phyloP scores from a whole-genome alignment of 352 stramenopile genomes.

The Aphanomyces invadans region DNA sequence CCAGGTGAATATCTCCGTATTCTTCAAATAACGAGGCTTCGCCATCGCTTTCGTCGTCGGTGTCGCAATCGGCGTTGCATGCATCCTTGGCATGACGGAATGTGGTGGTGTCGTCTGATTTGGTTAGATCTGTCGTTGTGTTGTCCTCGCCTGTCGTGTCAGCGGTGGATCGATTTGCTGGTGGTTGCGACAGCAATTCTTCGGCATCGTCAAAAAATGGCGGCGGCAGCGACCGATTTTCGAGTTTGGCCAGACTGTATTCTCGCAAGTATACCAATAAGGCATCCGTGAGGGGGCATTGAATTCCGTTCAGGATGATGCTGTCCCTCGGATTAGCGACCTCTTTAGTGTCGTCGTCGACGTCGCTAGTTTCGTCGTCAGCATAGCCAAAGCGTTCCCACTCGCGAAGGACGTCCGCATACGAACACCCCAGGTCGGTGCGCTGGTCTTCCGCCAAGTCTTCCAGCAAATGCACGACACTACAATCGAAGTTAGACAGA shows the following conservation, averaged over 20 bases:
- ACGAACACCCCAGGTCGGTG: conserved; percentile 40
- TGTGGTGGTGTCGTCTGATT: background rate
- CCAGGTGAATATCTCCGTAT: conserved; percentile 17
- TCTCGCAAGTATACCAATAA: conserved; percentile 57
- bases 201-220: conserved; percentile 26
- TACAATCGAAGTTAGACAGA: conserved; percentile 36
- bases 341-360: too few species aligned
- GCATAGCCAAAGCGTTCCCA: conserved; percentile 49
- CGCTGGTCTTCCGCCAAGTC: conserved; percentile 51
- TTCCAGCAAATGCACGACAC: conserved; percentile 33
- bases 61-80: conserved; percentile 7
- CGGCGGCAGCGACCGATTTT: conserved; percentile 38
- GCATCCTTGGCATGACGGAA: too few species aligned
- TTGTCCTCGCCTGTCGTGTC: too few species aligned
- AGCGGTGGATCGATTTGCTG: too few species aligned
- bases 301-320: conserved; percentile 66
- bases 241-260: conserved; percentile 51
- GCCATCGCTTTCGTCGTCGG: background rate
- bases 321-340: conserved; percentile 49
- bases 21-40: conserved; percentile 16
- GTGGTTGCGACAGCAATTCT: too few species aligned
- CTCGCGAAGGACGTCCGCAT: conserved; percentile 51
- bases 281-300: conserved; percentile 63
- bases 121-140: conserved; percentile 31
- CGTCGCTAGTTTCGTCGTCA: conserved; percentile 22